Conservation (phyloP, 176 grass and related monocot genomes). For the Musa itinerans region DNA sequence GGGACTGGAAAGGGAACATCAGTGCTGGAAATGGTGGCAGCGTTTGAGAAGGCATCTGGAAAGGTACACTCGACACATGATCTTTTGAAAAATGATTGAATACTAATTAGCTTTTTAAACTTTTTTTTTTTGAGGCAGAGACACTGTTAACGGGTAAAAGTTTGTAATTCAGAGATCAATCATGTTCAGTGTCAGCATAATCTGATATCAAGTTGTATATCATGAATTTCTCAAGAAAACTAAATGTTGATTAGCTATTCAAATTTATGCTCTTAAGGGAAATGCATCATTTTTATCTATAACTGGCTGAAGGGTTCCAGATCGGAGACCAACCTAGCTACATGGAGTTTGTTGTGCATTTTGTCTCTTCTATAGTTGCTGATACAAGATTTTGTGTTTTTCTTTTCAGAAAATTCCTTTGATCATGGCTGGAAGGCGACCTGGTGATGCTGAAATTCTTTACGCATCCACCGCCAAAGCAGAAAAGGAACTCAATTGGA, state of each 20-base stretch:
- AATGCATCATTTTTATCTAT: neutral
- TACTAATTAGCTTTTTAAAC: too few species aligned
- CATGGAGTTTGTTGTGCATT: neutral
- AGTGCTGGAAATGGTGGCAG: slow-evolving; percentile 10
- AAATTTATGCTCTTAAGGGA: neutral
- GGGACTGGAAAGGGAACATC: slow-evolving; percentile 12
- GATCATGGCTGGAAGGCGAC: slow-evolving; percentile 56
- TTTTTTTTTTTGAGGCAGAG: too few species aligned
- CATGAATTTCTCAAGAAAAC: too few species aligned
- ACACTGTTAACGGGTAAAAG: too few species aligned
- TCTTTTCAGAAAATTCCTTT: slow-evolving; percentile 69
- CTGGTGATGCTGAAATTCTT: slow-evolving; percentile 84
- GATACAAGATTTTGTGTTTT: too few species aligned
- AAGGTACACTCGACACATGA: neutral
- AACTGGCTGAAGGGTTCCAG: neutral
- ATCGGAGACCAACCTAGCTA: neutral
- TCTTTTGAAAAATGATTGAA: too few species aligned
- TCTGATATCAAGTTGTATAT: too few species aligned
- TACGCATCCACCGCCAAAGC: slow-evolving; percentile 71
- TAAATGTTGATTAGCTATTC: neutral
- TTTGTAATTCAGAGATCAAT: too few species aligned
- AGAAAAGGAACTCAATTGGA: slow-evolving; percentile 81
- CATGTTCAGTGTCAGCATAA: too few species aligned
- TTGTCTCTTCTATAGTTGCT: too few species aligned
- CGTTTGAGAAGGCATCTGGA: slow-evolving; percentile 11